Percentiles rank a stretch among this genome's conserved stretches.
phyloP scores from a whole-genome alignment of 1,284 basidiomycete genomes.

The Ganoderma resinaceum region DNA sequence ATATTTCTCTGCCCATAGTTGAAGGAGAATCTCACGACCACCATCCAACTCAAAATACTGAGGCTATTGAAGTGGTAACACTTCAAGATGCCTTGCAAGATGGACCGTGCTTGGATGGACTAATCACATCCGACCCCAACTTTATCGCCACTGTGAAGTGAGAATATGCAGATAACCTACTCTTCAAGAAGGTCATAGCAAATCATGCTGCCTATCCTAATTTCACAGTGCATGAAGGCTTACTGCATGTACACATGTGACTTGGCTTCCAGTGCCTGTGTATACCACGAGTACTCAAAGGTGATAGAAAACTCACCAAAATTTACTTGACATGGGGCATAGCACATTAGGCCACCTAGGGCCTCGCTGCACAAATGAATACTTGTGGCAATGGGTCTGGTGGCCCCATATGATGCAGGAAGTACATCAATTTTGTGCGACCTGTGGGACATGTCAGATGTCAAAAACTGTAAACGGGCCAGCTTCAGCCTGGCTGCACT shows the following conservation, averaged over 20 bases:
- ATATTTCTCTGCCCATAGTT: no score
- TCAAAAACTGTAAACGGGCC: constrained; percentile 32
- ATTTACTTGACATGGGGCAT: constrained; percentile 39
- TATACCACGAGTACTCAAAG: constrained; percentile 23
- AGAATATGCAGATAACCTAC: background rate
- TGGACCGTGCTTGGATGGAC: background rate
- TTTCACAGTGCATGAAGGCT: background rate
- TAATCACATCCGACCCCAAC: background rate
- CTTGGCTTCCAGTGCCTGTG: constrained; percentile 40
- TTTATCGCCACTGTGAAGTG: background rate
- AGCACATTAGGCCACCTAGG: constrained; percentile 37
- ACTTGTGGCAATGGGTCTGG: constrained; percentile 41
- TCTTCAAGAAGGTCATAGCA: background rate
- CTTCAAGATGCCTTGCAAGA: background rate
- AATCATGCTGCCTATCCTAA: background rate
- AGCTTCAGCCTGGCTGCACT: constrained; percentile 35
- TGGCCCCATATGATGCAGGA: constrained; percentile 38
- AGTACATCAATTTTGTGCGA: constrained; percentile 31
- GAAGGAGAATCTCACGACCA: no score
- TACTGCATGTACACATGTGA: constrained; percentile 21
- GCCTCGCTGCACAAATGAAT: constrained; percentile 32
- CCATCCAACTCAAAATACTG: no score
- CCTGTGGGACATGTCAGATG: constrained; percentile 36
- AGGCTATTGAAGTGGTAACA: background rate
- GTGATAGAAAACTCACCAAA: constrained; percentile 21